Evolutionary conservation across 2,329 filamentous ascomycete genomes (phyloP).

Genomic region (Emericellopsis atlantica): DNA sequence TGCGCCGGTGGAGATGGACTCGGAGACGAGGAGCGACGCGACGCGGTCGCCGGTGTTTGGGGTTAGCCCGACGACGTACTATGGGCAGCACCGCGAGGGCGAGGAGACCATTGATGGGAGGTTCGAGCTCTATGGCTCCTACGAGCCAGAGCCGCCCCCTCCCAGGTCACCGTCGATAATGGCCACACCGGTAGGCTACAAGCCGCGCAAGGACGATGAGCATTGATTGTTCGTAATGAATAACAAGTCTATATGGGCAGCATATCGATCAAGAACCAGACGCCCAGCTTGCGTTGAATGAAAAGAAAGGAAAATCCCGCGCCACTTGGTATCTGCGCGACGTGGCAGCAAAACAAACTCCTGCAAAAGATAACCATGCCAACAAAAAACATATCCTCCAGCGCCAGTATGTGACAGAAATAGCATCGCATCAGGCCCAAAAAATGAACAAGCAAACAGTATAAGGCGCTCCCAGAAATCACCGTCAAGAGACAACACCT

Average conservation of each 20-base stretch:
- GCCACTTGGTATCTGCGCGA: background rate
- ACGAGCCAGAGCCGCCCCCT: background rate
- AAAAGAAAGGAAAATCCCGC: constrained; percentile 1
- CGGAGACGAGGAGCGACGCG: constrained; percentile 8
- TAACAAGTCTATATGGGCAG: too few species aligned
- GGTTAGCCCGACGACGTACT: constrained; percentile 4
- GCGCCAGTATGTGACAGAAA: too few species aligned
- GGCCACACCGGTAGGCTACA: constrained; percentile 1
- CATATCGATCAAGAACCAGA: background rate
- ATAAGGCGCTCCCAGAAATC: background rate
- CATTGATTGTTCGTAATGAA: constrained; percentile 4
- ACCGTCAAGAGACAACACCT: constrained; percentile 34
- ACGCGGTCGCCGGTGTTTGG: constrained; percentile 4
- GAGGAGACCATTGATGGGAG: constrained; percentile 17
- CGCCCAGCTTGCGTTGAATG: constrained; percentile 1
- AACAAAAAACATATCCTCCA: too few species aligned
- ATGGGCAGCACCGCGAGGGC: constrained; percentile 1
- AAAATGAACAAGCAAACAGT: too few species aligned
- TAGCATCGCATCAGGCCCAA: too few species aligned
- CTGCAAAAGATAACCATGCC: too few species aligned
- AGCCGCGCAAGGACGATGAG: background rate
- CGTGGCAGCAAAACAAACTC: too few species aligned
- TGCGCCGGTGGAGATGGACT: constrained; percentile 41
- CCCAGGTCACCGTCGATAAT: constrained; percentile 2
- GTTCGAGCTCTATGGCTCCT: constrained; percentile 31